Conservation (phyloP, 495 filamentous ascomycete species). For the Penicillium salamii region DNA sequence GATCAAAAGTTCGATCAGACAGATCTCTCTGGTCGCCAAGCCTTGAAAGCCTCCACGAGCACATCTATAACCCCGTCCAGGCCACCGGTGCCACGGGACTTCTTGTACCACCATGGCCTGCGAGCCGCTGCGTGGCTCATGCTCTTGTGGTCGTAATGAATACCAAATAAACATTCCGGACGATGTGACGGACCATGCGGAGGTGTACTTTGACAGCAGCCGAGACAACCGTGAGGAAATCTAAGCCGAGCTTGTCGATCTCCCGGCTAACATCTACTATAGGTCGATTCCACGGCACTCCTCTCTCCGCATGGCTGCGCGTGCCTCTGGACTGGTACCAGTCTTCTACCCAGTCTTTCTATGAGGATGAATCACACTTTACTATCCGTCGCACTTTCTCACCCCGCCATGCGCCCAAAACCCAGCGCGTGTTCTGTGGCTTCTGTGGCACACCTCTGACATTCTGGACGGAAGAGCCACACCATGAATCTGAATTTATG, state of each 20-base stretch:
- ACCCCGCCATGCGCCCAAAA: constrained; percentile 52
- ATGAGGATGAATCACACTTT: constrained; percentile 70
- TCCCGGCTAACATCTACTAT: constrained; percentile 8
- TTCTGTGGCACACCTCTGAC: constrained; percentile 82
- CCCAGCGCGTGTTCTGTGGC: constrained; percentile 80
- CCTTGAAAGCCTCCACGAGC: neutral
- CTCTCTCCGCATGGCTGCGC: constrained; percentile 73
- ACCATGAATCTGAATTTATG: constrained; percentile 69
- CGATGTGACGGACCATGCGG: constrained; percentile 50
- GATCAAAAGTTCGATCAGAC: neutral
- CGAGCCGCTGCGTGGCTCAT: constrained; percentile 66
- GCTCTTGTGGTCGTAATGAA: constrained; percentile 80
- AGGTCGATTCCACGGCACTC: constrained; percentile 68
- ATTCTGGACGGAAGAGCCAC: constrained; percentile 73
- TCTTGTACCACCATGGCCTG: constrained; percentile 24
- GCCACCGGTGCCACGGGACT: neutral
- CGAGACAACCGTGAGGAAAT: constrained; percentile 59
- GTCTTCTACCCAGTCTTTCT: constrained; percentile 66
- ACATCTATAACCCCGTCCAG: neutral
- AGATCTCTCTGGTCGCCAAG: neutral
- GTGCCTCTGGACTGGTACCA: constrained; percentile 76
- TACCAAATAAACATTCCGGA: constrained; percentile 70
- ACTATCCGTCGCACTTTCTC: constrained; percentile 72
- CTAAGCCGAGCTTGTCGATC: constrained; percentile 4
- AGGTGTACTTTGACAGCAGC: constrained; percentile 68